These are phyloP conservation scores for Ilyonectria robusta DNA, from an alignment of 2,329 filamentous ascomycete species.

Conservation along the genomic window DNA sequence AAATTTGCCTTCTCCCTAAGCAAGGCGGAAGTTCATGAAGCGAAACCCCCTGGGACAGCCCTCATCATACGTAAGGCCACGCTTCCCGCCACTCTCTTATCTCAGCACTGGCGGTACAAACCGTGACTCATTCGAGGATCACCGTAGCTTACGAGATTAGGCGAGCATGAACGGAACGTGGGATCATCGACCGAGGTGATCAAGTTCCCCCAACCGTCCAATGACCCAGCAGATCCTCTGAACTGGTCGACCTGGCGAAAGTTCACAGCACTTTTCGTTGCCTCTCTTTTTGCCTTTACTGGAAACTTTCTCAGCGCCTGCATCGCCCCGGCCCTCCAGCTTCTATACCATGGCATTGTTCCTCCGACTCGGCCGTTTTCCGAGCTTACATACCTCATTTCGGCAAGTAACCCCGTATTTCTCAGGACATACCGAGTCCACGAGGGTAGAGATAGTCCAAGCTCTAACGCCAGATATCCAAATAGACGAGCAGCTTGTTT, in stretches of 20 bases:
- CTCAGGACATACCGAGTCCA: too few species aligned
- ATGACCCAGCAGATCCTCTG: constrained; percentile 54
- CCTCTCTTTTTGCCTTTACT: constrained; percentile 52
- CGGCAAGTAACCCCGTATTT: constrained; percentile 40
- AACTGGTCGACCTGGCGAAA: constrained; percentile 54
- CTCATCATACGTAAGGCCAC: constrained; percentile 2
- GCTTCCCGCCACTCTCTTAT: not conserved
- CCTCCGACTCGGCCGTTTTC: constrained; percentile 39
- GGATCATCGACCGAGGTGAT: not conserved
- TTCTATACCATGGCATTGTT: constrained; percentile 52
- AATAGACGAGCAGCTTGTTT: constrained; percentile 52
- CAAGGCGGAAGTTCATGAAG: constrained; percentile 1
- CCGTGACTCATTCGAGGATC: not conserved
- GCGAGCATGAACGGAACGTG: not conserved
- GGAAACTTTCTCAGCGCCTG: constrained; percentile 52
- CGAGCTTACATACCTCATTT: constrained; percentile 50
- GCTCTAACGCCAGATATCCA: not conserved
- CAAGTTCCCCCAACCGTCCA: constrained; percentile 12
- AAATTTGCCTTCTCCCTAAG: not conserved
- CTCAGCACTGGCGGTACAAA: not conserved
- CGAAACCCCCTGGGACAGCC: not conserved
- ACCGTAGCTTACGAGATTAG: not conserved
- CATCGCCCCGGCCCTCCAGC: constrained; percentile 51
- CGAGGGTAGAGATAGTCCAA: too few species aligned
- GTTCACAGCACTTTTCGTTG: constrained; percentile 43